Evolutionary conservation across 305 asterid genomes (phyloP).

Genomic region (Rubia peregrina): DNA sequence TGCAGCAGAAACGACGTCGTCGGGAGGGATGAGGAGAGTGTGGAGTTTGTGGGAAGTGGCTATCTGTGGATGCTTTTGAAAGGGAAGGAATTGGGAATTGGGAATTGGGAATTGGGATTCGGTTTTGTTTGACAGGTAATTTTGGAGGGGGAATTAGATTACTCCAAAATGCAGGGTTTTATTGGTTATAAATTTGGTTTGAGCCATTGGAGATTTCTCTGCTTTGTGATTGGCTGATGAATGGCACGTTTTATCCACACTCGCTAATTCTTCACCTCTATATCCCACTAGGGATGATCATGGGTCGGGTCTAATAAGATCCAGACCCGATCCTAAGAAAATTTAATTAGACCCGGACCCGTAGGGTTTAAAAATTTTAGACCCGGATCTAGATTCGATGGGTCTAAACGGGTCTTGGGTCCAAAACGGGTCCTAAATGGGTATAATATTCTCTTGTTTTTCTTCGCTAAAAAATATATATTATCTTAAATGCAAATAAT

Average conservation of each 20-base stretch:
- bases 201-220: constrained; percentile 42
- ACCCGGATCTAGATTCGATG: too few relatives aligned
- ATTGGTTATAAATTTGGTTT: background rate
- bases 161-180: background rate
- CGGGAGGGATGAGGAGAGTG: background rate
- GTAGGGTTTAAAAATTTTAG: too few relatives aligned
- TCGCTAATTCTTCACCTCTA: constrained; percentile 21
- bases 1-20: constrained; percentile 14
- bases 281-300: background rate
- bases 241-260: constrained; percentile 81
- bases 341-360: too few relatives aligned
- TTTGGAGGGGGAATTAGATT: constrained; percentile 14
- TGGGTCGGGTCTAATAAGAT: too few relatives aligned
- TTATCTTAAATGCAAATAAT: too few relatives aligned
- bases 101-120: constrained; percentile 3
- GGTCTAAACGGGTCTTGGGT: too few relatives aligned
- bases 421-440: too few relatives aligned
- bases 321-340: too few relatives aligned
- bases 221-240: constrained; percentile 49
- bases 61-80: constrained; percentile 8
- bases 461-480: too few relatives aligned
- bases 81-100: constrained; percentile 1
- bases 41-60: background rate
- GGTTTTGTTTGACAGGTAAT: constrained; percentile 10
- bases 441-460: too few relatives aligned